These are phyloP conservation scores for Jacaranda copaia DNA, from an alignment of 257 asterid genomes.

Conservation along the genomic window DNA sequence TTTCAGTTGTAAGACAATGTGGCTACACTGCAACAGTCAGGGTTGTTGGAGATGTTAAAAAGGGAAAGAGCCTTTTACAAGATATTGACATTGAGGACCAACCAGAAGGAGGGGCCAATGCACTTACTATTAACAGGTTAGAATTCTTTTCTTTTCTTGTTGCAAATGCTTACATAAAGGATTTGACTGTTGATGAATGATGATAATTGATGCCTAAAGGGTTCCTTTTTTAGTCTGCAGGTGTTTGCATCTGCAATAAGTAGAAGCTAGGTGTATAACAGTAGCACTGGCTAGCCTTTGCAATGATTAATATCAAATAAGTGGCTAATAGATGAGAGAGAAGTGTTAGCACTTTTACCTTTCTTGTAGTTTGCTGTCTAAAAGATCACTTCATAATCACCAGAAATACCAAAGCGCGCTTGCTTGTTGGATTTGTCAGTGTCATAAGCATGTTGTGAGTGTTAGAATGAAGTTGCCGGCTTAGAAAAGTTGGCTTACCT, in stretches of 20 bases:
- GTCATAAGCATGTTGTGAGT: conserved; percentile 30
- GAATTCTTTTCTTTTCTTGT: conserved; percentile 32
- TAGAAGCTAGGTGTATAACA: conserved; percentile 5
- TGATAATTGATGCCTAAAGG: conserved; percentile 7
- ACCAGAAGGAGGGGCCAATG: conserved; percentile 93
- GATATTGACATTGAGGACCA: conserved; percentile 81
- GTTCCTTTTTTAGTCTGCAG: conserved; percentile 8
- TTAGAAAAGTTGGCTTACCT: conserved; percentile 6
- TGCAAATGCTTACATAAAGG: conserved; percentile 12
- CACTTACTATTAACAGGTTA: conserved; percentile 93
- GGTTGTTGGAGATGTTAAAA: conserved; percentile 68
- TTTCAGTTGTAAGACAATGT: conserved; percentile 76
- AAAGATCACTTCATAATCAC: conserved; percentile 11
- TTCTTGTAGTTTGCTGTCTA: background rate
- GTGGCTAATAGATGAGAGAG: conserved; percentile 16
- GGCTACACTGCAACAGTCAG: conserved; percentile 88
- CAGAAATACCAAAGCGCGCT: conserved; percentile 12
- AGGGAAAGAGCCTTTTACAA: conserved; percentile 52
- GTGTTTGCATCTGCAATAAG: conserved; percentile 29
- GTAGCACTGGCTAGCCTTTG: conserved; percentile 16
- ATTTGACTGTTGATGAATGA: conserved; percentile 28
- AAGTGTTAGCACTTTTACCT: background rate
- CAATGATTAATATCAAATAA: background rate
- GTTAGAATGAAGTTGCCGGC: conserved; percentile 13
- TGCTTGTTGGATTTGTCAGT: conserved; percentile 31